Percentiles rank a stretch among this genome's conserved stretches.
Evolutionary conservation across 805 yeast species (phyloP).

Genomic region (Tetrapisispora phaffii): DNA sequence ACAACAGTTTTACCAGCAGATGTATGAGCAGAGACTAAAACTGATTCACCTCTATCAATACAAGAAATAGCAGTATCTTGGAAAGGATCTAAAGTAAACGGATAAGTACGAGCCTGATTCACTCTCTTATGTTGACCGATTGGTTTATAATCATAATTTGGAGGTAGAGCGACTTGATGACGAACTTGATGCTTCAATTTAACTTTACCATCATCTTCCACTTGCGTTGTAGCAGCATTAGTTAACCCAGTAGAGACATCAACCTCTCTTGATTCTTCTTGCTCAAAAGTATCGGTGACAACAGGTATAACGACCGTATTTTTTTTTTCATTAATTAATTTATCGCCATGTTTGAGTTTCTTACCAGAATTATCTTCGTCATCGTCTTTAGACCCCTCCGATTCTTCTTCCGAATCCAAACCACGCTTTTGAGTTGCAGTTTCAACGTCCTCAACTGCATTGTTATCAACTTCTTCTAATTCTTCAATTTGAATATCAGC

Average conservation of each 20-base stretch:
- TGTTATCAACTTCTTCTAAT: constrained; percentile 4
- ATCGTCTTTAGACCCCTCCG: constrained; percentile 3
- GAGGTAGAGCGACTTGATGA: constrained; percentile 95
- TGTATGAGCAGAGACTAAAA: constrained; percentile 93
- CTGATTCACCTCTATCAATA: constrained; percentile 89
- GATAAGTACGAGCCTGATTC: constrained; percentile 79
- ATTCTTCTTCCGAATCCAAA: constrained; percentile 10
- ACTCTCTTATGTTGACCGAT: constrained; percentile 76
- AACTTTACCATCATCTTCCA: constrained; percentile 42
- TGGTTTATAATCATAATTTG: constrained; percentile 78
- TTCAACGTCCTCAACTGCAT: not conserved
- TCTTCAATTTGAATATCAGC: constrained; percentile 12
- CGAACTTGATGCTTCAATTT: constrained; percentile 87
- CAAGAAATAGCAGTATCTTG: constrained; percentile 95
- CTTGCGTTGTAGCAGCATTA: constrained; percentile 31
- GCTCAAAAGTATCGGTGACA: constrained; percentile 78
- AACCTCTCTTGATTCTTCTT: constrained; percentile 83
- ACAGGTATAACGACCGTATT: constrained; percentile 52
- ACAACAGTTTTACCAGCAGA: constrained; percentile 97
- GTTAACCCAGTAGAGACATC: constrained; percentile 69
- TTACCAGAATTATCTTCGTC: constrained; percentile 14
- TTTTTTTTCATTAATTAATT: constrained; percentile 31
- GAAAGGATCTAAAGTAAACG: constrained; percentile 90
- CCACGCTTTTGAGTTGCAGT: constrained; percentile 10
- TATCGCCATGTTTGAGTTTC: constrained; percentile 20